Evolutionary conservation across 208 protist genomes (phyloP), one percentile per base, ranked within the genome.

Genomic region (Herpetomonas samuelpessoai): DNA sequence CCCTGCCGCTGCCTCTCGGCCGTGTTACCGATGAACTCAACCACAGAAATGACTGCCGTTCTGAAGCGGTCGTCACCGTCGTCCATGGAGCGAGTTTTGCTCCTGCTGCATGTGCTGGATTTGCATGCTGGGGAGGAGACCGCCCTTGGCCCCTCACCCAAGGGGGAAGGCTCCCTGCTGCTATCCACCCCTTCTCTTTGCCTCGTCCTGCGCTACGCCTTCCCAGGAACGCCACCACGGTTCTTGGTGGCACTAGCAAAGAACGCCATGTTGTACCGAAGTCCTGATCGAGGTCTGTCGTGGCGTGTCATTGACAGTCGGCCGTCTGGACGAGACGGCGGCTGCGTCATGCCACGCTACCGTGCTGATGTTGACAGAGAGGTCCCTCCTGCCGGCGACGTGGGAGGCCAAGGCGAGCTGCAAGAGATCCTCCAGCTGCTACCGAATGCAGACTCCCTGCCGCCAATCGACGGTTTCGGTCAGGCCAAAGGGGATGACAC

Each of bases 231-330:
- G 0, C 47, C 65, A 14, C 72, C 75, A 7, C 71, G 80, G 7
- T 93, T 93, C 65, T 54, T 90, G 28, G 84, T 93, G 62, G 78
- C 71, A 3, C 59, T 81, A 10, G 79, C 73, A 4, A 76, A 49
- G 31, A 86, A 83, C 55, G 67, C 60, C 22, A 65, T 65, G 28
- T 62, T 93, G 22, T 49, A 90, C 4, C 79, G 86, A 19, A 88
- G 80, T 54, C 68, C 82, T n/a, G 82, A 93, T 60, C 54, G 68
- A 30, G 86, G 86, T 12, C 35, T 30, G 16, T 79, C 80, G 21
- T 93, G 86, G 86, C 57, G 62, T 14, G 31, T 58, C 35, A 57
- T 73, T 39, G 79, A 67, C 57, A 30, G 62, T 14, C 60, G 45
- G 14, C 18, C 52, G n/a, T n/a, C n/a, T n/a, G n/a, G n/a, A n/a